Conservation (phyloP, 331 rosid genomes). For the Malus hybrid region DNA sequence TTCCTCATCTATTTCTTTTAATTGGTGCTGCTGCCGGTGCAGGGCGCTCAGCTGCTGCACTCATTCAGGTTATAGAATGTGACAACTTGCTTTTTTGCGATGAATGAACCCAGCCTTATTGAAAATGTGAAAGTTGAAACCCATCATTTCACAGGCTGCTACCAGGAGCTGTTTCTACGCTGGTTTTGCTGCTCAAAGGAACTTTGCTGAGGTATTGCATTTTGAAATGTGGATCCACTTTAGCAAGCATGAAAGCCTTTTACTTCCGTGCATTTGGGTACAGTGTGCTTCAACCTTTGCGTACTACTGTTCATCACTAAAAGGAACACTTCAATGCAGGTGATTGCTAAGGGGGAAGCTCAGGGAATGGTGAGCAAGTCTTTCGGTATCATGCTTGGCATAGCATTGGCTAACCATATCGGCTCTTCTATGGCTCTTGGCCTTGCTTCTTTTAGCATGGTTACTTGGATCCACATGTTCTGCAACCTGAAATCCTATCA, state of each 20-base stretch:
- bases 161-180: constrained; percentile 97
- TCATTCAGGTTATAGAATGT: constrained; percentile 25
- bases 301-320: not conserved
- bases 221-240: not conserved
- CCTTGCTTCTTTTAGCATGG: constrained; percentile 67
- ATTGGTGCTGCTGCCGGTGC: constrained; percentile 83
- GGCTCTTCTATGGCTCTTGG: constrained; percentile 73
- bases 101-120: not conserved
- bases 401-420: constrained; percentile 68
- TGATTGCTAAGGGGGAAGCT: constrained; percentile 98
- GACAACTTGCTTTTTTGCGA: constrained; percentile 14
- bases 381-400: constrained; percentile 74
- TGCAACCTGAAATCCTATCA: constrained; percentile 94
- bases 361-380: constrained; percentile 99
- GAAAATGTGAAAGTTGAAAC: constrained; percentile 11
- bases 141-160: constrained; percentile 64
- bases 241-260: not conserved
- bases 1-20: constrained; percentile 54
- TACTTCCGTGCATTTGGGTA: not conserved
- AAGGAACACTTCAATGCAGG: constrained; percentile 37
- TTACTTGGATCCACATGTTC: constrained; percentile 90
- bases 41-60: constrained; percentile 80
- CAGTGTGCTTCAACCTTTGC: not conserved
- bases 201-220: constrained; percentile 82
- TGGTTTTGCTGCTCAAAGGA: constrained; percentile 97